Evolutionary conservation across 225 moss, liverwort and hornwort genomes (phyloP).

Genomic region (Pleurozium schreberi): DNA sequence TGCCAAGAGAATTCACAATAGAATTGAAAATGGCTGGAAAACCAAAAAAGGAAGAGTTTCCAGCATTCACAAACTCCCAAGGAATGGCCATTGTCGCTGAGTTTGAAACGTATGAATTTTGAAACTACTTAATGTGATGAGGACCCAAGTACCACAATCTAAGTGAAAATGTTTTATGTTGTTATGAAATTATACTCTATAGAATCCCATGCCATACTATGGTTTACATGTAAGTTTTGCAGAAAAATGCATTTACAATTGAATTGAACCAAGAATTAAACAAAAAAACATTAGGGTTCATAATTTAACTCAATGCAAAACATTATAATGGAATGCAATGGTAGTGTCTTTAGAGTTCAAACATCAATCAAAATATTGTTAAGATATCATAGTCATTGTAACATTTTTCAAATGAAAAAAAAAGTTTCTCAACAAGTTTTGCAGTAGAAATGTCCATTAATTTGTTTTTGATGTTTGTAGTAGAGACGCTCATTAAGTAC

Average conservation of each 20-base stretch:
- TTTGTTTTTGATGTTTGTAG: neutral
- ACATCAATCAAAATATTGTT: neutral
- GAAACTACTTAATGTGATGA: neutral
- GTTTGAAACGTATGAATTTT: constrained; percentile 3
- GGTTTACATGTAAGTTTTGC: too few relatives aligned
- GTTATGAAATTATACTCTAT: neutral
- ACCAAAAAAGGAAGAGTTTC: constrained; percentile 15
- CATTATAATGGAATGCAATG: neutral
- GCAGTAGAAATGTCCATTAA: too few relatives aligned
- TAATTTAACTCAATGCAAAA: too few relatives aligned
- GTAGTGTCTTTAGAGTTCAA: neutral
- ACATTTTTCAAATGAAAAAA: neutral
- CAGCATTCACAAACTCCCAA: constrained; percentile 26
- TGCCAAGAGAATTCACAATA: neutral
- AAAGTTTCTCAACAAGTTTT: neutral
- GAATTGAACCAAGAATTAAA: neutral
- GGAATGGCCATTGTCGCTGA: constrained; percentile 25
- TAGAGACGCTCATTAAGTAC: too few relatives aligned
- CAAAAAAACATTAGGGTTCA: neutral
- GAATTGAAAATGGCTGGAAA: neutral
- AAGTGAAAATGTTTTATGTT: neutral
- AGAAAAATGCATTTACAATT: neutral
- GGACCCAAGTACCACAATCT: neutral
- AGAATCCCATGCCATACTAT: accelerated
- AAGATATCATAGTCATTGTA: neutral